phyloP scores from a whole-genome alignment of 1,284 basidiomycete genomes.

The Apiotrichum montevideense region DNA sequence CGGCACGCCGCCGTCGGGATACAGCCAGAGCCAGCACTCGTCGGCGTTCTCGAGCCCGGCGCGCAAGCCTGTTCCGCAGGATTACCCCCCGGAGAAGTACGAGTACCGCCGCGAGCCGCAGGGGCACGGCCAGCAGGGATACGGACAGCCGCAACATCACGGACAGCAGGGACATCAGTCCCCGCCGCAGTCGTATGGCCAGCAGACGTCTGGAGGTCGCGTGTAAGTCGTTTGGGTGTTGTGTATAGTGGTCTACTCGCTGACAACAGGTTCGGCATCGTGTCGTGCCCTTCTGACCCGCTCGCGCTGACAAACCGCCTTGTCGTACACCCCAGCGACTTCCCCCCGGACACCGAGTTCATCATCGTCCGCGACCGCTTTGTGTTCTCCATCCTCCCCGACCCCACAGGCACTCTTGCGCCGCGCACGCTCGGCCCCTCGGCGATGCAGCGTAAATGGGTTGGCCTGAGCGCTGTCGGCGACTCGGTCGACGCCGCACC shows the following conservation, averaged over 20 bases:
- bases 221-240: conserved; percentile 23
- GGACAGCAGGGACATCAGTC: neutral
- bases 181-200: conserved; percentile 1
- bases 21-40: conserved; percentile 5
- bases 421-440: conserved; percentile 58
- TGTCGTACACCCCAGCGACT: conserved; percentile 70
- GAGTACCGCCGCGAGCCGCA: conserved; percentile 8
- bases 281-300: conserved; percentile 48
- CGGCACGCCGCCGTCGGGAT: neutral
- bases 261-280: conserved; percentile 38
- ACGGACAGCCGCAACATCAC: neutral
- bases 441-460: conserved; percentile 64
- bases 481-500: conserved; percentile 67
- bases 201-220: conserved; percentile 18
- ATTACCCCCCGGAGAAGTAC: conserved; percentile 11
- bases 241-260: neutral
- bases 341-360: conserved; percentile 59
- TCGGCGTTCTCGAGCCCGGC: neutral
- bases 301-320: conserved; percentile 76
- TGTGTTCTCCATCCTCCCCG: conserved; percentile 65
- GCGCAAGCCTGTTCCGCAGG: conserved; percentile 2
- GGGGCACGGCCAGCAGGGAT: conserved; percentile 1
- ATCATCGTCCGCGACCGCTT: conserved; percentile 65
- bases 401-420: conserved; percentile 62
- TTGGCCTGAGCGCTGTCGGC: conserved; percentile 69